Base-by-base conservation (phyloP, 2,329 filamentous ascomycete genomes). In the Calonectria pseudoturangicola region DNA sequence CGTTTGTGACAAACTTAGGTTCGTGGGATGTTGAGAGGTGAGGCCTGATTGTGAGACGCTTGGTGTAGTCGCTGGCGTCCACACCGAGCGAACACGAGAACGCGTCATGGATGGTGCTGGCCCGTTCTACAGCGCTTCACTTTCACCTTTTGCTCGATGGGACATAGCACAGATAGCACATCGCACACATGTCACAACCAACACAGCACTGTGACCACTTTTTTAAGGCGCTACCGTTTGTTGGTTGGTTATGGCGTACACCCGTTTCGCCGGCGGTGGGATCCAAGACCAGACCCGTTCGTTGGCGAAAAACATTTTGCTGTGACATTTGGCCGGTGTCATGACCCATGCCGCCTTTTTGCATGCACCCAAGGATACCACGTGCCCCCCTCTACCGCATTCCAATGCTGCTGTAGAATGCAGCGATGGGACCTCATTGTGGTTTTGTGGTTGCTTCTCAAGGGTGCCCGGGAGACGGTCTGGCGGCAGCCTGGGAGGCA, bases 181-280 rank as follows among this genome's bases (percentile, higher is more conserved):
- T 21, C 21, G 21, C 21, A 21, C 21, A 21, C 21, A 21, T 21
- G 45, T 48, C 45, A 48, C 45, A 12, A 5, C 18, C 45, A 25
- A 21, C 21, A 21, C 45, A 25, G 12, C 21, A 21, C 13, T 48
- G 43, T 48, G 45, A n/a, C 7, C 45, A 48, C 21, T 48, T 48
- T 48, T 48, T n/a, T 21, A 48, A 25, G 21, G 21, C n/a, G 45
- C n/a, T n/a, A 18, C 10, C 21, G 33, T 21, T 41, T n/a, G 18
- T 43, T 60, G 36, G 54, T 27, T 60, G 15, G n/a, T 13, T 16
- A 39, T 50, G 21, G 50, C 41, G 33, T 56, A 47, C 48, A 21
- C 7, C 64, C 36, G 33, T 33, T 50, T 48, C 66, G 47, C 66
- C 66, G 54, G 48, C 43, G 51, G 66, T 47, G 43, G 39, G 43